Conservation (phyloP, 257 asterid genomes). For the Lycium barbarum region DNA sequence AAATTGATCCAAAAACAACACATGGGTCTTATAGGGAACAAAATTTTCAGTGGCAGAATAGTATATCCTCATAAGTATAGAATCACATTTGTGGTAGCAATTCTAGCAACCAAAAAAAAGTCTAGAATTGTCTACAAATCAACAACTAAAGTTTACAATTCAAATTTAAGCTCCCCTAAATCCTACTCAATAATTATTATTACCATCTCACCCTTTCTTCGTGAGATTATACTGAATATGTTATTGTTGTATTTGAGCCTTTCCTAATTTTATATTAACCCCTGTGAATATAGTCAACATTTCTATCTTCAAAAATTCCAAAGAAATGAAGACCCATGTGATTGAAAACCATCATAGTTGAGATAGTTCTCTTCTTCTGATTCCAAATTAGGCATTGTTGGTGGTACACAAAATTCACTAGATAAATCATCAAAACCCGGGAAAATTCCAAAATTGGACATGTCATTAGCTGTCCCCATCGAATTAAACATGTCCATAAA, state of each 20-base stretch:
- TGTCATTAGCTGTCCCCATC: constrained; percentile 40
- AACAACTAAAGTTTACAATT: not conserved
- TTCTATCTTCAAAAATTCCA: constrained; percentile 58
- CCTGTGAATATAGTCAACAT: not conserved
- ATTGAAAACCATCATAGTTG: constrained; percentile 40
- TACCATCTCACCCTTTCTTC: not conserved
- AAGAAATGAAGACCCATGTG: constrained; percentile 54
- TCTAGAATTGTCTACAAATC: constrained; percentile 4
- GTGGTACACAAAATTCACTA: constrained; percentile 45
- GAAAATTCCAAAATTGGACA: constrained; percentile 57
- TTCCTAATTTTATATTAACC: not conserved
- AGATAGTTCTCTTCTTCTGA: constrained; percentile 41
- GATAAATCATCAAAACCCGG: constrained; percentile 67
- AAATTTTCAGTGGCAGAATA: not conserved
- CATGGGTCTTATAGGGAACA: too few relatives aligned
- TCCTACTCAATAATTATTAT: not conserved
- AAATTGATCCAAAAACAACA: too few relatives aligned
- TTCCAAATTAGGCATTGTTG: constrained; percentile 41
- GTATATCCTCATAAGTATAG: not conserved
- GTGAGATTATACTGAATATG: too few relatives aligned
- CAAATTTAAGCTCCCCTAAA: not conserved
- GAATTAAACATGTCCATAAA: constrained; percentile 49
- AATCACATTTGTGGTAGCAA: not conserved
- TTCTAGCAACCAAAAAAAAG: constrained; percentile 3
- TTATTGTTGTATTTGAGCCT: too few relatives aligned